Conservation (phyloP, 345 rosid species). For the Aquilaria sinensis region DNA sequence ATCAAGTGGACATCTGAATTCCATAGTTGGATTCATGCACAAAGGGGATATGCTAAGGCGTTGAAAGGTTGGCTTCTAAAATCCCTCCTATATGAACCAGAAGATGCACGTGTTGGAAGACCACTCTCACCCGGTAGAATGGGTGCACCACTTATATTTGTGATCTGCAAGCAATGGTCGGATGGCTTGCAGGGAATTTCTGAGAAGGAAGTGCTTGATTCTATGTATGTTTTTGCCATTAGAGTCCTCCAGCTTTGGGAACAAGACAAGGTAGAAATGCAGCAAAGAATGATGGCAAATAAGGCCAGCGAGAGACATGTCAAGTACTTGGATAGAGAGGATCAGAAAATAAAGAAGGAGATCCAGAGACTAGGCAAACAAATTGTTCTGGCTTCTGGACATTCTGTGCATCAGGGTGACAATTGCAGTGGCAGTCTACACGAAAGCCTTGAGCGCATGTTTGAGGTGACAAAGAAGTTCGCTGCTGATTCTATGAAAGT, state of each 20-base stretch:
- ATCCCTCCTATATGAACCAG: slow-evolving; percentile 76
- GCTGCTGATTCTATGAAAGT: slow-evolving; percentile 47
- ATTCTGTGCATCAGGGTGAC: slow-evolving; percentile 58
- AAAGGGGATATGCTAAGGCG: slow-evolving; percentile 61
- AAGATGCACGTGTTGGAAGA: slow-evolving; percentile 71
- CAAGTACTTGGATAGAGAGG: slow-evolving; percentile 56
- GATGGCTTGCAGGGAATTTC: slow-evolving; percentile 64
- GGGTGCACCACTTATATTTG: slow-evolving; percentile 87
- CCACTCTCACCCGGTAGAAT: slow-evolving; percentile 89
- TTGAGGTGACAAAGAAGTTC: slow-evolving; percentile 84
- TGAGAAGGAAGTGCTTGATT: slow-evolving; percentile 70
- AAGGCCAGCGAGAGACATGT: slow-evolving; percentile 53
- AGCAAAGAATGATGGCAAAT: slow-evolving; percentile 31
- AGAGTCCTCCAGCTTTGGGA: slow-evolving; percentile 74
- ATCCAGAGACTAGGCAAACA: slow-evolving; percentile 78
- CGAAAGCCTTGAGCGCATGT: slow-evolving; percentile 53
- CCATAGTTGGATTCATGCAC: slow-evolving; percentile 66
- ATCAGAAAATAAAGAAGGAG: slow-evolving; percentile 74
- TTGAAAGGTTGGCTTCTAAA: slow-evolving; percentile 70
- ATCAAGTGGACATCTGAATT: slow-evolving; percentile 60
- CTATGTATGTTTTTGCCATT: slow-evolving; percentile 54
- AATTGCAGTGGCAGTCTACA: slow-evolving; percentile 53
- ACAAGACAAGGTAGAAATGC: slow-evolving; percentile 49
- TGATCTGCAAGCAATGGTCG: slow-evolving; percentile 87
- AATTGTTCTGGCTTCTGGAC: slow-evolving; percentile 43